Evolutionary conservation across 2,329 filamentous ascomycete genomes (phyloP), one percentile per base, ranked within the genome.

Genomic region (Microdochium nivale): DNA sequence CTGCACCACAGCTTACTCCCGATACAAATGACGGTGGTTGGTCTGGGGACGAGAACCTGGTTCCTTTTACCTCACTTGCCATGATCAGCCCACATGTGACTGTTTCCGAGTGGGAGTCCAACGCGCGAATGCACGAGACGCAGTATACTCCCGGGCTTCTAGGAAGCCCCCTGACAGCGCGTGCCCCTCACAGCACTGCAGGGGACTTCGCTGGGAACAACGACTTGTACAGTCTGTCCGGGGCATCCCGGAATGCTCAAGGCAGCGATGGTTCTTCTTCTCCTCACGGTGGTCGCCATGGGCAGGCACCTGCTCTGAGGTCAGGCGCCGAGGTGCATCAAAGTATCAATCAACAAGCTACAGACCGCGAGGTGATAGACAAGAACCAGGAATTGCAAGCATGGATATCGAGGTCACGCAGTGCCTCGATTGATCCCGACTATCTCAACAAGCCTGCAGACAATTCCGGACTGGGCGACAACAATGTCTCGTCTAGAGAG

Each of bases 71-170:
- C 46, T 59, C 67, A 9, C 59, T 68, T 49, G 59, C 66, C 50
- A 78, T 77, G 72, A 73, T 71, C 53, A 81, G 79, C 59, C 79
- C 79, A 7, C 72, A 72, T 25, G 76, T 83, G 21, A 80, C 74
- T 5, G 76, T 82, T 48, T 82, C 79, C 1, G 67, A 78, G 55
- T 82, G 76, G 75, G 77, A 73, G 40, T 23, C 40, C 23, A 19
- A 5, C 40, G 40, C 14, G 40, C 40, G 40, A 13, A 19, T 19
- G 10, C n/a, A 44, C 40, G 21, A 44, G 9, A 23, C 40, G 16
- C 5, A 44, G 10, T 11, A 21, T 13, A 5, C 40, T 23, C 16
- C 19, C 21, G 40, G 14, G 8, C 7, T 23, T 3, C 40, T 44
- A 23, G 40, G 40, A 48, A 66, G 61, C 49, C 62, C 68, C 25